A percentile compares a stretch with the other conserved stretches of the same genome.
Evolutionary conservation across 2,329 filamentous ascomycete genomes (phyloP).

Genomic region (Cladosporium sp.): DNA sequence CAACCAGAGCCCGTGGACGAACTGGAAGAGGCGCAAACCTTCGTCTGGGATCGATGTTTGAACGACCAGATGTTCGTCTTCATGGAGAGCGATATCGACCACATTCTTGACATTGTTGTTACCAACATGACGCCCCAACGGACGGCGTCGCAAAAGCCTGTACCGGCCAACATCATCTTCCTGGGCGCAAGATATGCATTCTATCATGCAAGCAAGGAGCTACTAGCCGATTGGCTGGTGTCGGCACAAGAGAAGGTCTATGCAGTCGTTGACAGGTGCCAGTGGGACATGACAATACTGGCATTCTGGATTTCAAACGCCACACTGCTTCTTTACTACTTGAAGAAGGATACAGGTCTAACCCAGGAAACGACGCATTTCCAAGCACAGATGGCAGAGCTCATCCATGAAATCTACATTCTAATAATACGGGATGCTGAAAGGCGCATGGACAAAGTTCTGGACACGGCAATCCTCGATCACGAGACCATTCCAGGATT

Average conservation of each 20-base stretch:
- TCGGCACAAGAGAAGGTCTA: slow-evolving; percentile 96
- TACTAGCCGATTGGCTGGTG: slow-evolving; percentile 77
- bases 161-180: slow-evolving; percentile 96
- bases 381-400: slow-evolving; percentile 87
- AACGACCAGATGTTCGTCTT: slow-evolving; percentile 99
- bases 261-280: slow-evolving; percentile 88
- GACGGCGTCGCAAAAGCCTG: slow-evolving; percentile 94
- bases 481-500: slow-evolving; percentile 98
- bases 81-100: slow-evolving; percentile 87
- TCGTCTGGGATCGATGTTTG: slow-evolving; percentile 90
- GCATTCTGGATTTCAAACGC: slow-evolving; percentile 99
- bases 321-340: slow-evolving; percentile 89
- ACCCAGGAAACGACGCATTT: slow-evolving; percentile 82
- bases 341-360: slow-evolving; percentile 89
- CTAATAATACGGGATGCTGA: slow-evolving; percentile 96
- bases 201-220: slow-evolving; percentile 86
- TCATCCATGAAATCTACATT: slow-evolving; percentile 98
- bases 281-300: slow-evolving; percentile 99
- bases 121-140: slow-evolving; percentile 97
- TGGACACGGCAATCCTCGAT: slow-evolving; percentile 92
- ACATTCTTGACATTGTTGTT: slow-evolving; percentile 92
- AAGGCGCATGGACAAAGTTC: slow-evolving; percentile 89
- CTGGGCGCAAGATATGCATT: slow-evolving; percentile 93
- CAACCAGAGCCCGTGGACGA: slow-evolving; percentile 88
- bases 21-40: slow-evolving; percentile 86